A percentile compares a stretch with the other conserved stretches of the same genome.
Evolutionary conservation across 345 rosid genomes (phyloP).

Genomic region (Lepidium didymum): DNA sequence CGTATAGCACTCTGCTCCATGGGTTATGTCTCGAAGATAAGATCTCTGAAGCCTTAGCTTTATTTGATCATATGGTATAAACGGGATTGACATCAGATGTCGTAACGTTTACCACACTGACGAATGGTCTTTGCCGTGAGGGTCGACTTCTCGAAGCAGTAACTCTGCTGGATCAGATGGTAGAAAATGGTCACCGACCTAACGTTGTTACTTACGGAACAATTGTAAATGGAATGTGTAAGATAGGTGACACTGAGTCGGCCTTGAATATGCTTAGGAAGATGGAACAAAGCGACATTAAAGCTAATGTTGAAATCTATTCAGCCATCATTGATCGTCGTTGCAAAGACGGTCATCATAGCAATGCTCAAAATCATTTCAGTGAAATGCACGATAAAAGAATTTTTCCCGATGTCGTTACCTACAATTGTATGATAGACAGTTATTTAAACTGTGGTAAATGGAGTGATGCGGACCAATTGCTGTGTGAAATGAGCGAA

Average conservation of each 20-base stretch:
- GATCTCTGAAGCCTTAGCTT: background rate
- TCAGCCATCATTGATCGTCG: background rate
- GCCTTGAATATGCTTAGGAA: background rate
- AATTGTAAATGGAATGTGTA: background rate
- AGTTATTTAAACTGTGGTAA: background rate
- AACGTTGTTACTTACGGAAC: background rate
- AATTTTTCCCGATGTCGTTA: background rate
- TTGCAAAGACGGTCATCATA: background rate
- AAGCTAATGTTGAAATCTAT: background rate
- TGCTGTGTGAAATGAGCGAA: background rate
- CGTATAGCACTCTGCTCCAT: background rate
- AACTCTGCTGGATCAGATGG: background rate
- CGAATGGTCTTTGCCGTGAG: background rate
- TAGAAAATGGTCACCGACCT: background rate
- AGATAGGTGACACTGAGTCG: background rate
- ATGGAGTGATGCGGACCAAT: background rate
- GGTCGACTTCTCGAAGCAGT: background rate
- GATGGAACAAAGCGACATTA: background rate
- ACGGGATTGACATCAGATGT: background rate
- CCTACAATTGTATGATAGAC: background rate
- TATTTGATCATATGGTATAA: background rate
- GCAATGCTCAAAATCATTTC: background rate
- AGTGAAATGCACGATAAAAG: background rate
- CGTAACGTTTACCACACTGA: background rate
- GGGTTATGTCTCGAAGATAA: background rate